Evolutionary conservation across 352 stramenopile genomes (phyloP).

Genomic region (Halophytophthora polymorphica): DNA sequence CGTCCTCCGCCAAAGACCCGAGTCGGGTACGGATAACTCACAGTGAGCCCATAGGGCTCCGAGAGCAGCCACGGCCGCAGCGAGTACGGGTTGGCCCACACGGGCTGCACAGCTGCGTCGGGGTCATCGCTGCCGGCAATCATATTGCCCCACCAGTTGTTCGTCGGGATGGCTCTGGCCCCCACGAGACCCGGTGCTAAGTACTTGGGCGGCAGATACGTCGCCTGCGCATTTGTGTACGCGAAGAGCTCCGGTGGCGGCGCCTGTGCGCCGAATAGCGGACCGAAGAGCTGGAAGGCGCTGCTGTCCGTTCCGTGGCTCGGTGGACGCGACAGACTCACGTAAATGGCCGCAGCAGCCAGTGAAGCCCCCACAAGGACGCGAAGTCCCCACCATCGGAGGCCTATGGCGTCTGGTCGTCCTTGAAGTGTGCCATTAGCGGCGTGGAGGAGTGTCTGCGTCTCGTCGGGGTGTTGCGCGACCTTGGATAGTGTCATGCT

Average conservation of each 20-base stretch:
- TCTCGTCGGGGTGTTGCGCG: not conserved
- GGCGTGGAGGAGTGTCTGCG: slow-evolving; percentile 1
- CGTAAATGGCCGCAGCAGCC: slow-evolving; percentile 13
- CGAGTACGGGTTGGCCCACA: slow-evolving; percentile 54
- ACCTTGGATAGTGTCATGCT: not conserved
- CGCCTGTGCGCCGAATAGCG: slow-evolving; percentile 23
- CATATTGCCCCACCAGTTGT: slow-evolving; percentile 61
- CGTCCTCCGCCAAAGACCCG: slow-evolving; percentile 27
- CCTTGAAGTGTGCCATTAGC: not conserved
- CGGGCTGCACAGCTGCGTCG: slow-evolving; percentile 24
- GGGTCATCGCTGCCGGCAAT: slow-evolving; percentile 24
- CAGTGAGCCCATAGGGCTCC: slow-evolving; percentile 28
- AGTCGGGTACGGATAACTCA: slow-evolving; percentile 37
- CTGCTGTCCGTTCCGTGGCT: slow-evolving; percentile 12
- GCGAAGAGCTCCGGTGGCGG: slow-evolving; percentile 21
- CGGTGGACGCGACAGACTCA: slow-evolving; percentile 5
- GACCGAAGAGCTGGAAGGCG: slow-evolving; percentile 26
- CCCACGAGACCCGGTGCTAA: slow-evolving; percentile 27
- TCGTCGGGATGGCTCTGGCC: slow-evolving; percentile 39
- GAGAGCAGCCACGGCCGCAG: slow-evolving; percentile 20
- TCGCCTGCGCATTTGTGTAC: slow-evolving; percentile 19
- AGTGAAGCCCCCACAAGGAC: slow-evolving; percentile 16
- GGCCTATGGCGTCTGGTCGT: not conserved
- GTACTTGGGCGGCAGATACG: slow-evolving; percentile 35
- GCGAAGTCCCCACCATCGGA: slow-evolving; percentile 7